Percentiles rank a stretch among this genome's conserved stretches.
These are phyloP conservation scores for Draba incana DNA, from an alignment of 345 rosid genomes.

Conservation along the genomic window DNA sequence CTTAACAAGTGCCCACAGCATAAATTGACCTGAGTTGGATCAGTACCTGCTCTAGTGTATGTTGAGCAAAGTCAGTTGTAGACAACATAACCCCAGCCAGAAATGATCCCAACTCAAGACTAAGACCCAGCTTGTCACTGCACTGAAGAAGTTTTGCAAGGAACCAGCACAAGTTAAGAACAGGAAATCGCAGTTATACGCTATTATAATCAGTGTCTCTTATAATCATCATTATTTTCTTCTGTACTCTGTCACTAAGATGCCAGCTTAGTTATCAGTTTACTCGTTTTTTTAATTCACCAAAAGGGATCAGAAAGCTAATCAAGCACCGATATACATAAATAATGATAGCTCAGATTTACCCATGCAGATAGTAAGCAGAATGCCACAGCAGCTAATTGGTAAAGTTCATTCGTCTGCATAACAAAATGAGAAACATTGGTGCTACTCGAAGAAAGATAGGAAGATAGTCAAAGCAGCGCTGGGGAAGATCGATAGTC, in stretches of 20 bases:
- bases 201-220: constrained; percentile 10
- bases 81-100: constrained; percentile 99
- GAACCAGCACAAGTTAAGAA: constrained; percentile 32
- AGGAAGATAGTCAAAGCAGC: constrained; percentile 23
- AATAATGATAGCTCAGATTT: constrained; percentile 43
- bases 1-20: not conserved
- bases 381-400: constrained; percentile 98
- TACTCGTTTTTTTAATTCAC: not conserved
- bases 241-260: not conserved
- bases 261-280: not conserved
- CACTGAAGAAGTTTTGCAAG: constrained; percentile 69
- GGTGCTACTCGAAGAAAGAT: constrained; percentile 13
- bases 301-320: constrained; percentile 9
- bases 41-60: constrained; percentile 93
- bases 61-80: constrained; percentile 91
- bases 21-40: not conserved
- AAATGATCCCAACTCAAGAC: constrained; percentile 99
- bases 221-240: constrained; percentile 12
- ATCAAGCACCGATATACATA: not conserved
- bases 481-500: not conserved
- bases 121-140: constrained; percentile 99
- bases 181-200: not conserved
- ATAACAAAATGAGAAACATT: constrained; percentile 37
- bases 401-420: constrained; percentile 98
- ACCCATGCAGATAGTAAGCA: constrained; percentile 99